A percentile compares a stretch with the other conserved stretches of the same genome.
Conservation (phyloP, 225 moss, liverwort and hornwort species). For the Lunularia cruciata region DNA sequence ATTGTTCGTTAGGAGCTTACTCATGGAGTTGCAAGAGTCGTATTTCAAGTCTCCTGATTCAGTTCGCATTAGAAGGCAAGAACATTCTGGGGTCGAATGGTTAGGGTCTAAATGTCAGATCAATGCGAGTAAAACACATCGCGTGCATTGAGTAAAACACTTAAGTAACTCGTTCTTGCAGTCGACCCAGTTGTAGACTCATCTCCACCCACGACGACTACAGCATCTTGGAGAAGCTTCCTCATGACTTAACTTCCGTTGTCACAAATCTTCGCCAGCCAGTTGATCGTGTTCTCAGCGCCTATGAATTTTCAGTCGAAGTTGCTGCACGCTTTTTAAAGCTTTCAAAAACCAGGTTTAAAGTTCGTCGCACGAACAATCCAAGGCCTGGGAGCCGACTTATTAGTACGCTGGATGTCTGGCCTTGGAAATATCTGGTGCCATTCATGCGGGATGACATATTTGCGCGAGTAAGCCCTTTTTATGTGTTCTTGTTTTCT, state of each 20-base stretch:
- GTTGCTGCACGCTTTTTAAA: slow-evolving; percentile 43
- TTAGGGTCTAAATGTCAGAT: too few species aligned
- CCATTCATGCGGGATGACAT: slow-evolving; percentile 41
- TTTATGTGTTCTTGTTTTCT: too few species aligned
- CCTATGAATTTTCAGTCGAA: slow-evolving; percentile 53
- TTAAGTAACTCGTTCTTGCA: slow-evolving; percentile 23
- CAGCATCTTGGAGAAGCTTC: slow-evolving; percentile 37
- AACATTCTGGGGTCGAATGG: neutral
- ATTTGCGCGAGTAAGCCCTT: slow-evolving; percentile 28
- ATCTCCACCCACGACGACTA: slow-evolving; percentile 52
- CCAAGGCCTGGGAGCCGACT: neutral
- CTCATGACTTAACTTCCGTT: slow-evolving; percentile 30
- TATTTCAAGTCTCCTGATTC: neutral
- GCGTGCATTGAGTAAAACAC: too few species aligned
- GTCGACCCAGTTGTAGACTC: slow-evolving; percentile 39
- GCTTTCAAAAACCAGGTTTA: neutral
- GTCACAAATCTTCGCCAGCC: slow-evolving; percentile 42
- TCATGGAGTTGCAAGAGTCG: neutral
- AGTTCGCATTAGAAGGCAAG: too few species aligned
- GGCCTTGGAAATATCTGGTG: slow-evolving; percentile 57
- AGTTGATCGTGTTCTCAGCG: slow-evolving; percentile 43
- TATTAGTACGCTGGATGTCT: slow-evolving; percentile 40
- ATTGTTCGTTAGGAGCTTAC: neutral
- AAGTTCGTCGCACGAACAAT: neutral
- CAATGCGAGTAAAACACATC: too few species aligned